phyloP scores from a whole-genome alignment of 2,329 filamentous ascomycete species.

The Hortaea werneckii region DNA sequence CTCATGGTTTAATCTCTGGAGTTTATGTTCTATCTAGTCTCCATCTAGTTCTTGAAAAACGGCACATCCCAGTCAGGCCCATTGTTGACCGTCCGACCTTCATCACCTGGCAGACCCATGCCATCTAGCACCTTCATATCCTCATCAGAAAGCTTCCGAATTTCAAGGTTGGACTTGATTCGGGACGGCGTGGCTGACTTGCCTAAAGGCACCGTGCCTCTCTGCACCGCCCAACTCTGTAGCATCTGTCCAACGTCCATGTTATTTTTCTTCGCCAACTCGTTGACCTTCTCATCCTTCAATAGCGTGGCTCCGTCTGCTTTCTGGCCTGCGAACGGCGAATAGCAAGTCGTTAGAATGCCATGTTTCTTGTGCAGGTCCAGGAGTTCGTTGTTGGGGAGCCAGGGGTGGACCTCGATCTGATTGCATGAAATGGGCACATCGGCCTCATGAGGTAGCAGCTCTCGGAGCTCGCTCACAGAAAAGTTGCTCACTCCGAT shows the following conservation, averaged over 20 bases:
- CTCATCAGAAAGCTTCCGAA: conserved; percentile 26
- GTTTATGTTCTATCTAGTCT: too few species aligned
- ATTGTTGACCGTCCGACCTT: conserved; percentile 18
- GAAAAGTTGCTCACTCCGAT: conserved; percentile 26
- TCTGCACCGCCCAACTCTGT: conserved; percentile 45
- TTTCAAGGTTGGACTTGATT: conserved; percentile 28
- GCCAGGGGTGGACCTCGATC: conserved; percentile 23
- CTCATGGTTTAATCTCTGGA: too few species aligned
- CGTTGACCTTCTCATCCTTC: conserved; percentile 51
- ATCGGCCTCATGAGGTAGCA: conserved; percentile 16
- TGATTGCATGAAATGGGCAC: conserved; percentile 19
- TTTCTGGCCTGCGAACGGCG: conserved; percentile 21
- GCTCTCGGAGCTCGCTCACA: conserved; percentile 15
- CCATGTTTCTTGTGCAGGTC: conserved; percentile 13
- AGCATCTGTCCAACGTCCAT: conserved; percentile 48
- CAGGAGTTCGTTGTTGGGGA: conserved; percentile 16
- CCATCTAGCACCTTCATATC: conserved; percentile 29
- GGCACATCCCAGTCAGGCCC: conserved; percentile 12
- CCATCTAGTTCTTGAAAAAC: conserved; percentile 9
- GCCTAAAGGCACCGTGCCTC: conserved; percentile 44
- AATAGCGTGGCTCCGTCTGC: conserved; percentile 21
- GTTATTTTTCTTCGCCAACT: conserved; percentile 54
- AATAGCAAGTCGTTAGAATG: conserved; percentile 21
- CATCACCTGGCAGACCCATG: conserved; percentile 24
- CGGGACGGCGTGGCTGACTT: conserved; percentile 45